Evolutionary conservation across 2,329 filamentous ascomycete species (phyloP), one percentile per base, ranked within the genome.

Genomic region (Chalaropsis ovoidea): DNA sequence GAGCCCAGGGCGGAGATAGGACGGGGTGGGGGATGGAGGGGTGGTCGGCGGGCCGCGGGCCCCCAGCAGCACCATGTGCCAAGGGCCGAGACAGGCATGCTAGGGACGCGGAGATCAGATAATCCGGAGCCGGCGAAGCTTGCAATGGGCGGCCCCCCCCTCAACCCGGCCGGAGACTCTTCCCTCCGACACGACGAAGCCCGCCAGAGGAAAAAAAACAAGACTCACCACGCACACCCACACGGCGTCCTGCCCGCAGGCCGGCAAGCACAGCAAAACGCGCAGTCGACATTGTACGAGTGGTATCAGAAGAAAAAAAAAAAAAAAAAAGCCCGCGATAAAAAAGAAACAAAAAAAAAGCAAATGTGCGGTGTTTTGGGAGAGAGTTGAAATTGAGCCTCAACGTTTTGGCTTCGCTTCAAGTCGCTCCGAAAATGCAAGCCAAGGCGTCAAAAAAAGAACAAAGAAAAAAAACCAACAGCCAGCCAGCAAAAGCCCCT

Each of bases 221-320:
- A 22, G 47, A 66, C 65, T 67, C 56, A 67, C 65, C 62, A 56
- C 62, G 62, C 15, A 58, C 47, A 31, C 63, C 52, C 35, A 45
- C 22, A 58, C 66, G 63, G 49, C 63, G 66, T 47, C 66, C 66
- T 60, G 62, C 66, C 63, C 63, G 66, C 63, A 67, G 63, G 63
- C 66, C 63, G 15, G 66, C 58, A 65, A 67, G 58, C 52, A 67
- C 63, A 67, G 66, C 66, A 60, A 67, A 65, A 62, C 66, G 66
- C 61, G 65, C 65, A 67, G 66, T 49, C 24, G 66, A 65, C 66
- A 67, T 67, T 31, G 11, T 66, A n/a, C 22, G 42, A 42, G 24
- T 60, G 58, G 31, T 42, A 31, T 15, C 56, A 47, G 45, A 60
- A 39, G 42, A 58, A 43, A 35, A 22, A 35, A 11, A 43, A 35